Evolutionary conservation across 306 rosid genomes (phyloP), one percentile per base, ranked within the genome.

Genomic region (Rosa lucieae): DNA sequence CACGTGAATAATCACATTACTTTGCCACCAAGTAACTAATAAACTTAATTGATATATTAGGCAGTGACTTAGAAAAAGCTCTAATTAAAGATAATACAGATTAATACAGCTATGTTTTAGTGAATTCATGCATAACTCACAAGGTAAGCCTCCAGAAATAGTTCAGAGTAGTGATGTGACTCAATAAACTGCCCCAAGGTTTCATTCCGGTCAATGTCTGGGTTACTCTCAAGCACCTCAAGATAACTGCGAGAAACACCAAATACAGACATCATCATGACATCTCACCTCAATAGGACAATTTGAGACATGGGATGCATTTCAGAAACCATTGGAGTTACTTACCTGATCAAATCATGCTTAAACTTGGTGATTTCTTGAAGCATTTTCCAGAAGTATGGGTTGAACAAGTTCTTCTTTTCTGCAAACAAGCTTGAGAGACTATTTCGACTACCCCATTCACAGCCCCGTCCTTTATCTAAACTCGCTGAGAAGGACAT

Each of bases 381-480:
- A 53, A 94, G 72, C 98, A 94, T 94, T 82, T 89, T 85, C 92
- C 84, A 90, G 55, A 92, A 94, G 76, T 81, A 82, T 13, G 94
- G 98, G 73, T 90, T 92, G 15, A 94, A 51, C 11, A 73, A 53
- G 82, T 94, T 94, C 52, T 15, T 83, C 81, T 92, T 94, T 83
- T 94, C 97, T 1, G 97, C 89, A 81, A 92, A 94, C 68, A 94
- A 81, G 83, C 97, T 32, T 8, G 93, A 88, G 47, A 90, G 62
- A n/a, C 98, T 89, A 73, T 82, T 94, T 81, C 92, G 77, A 75
- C 91, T 92, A 6, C 98, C 98, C 97, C 96, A 44, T 44, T 44
- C 12, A 44, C 48, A 44, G 10, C 48, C 48, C 11, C 48, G 13
- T 44, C 48, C 97, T 11, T 82, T 70, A 82, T 94, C 97, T 47